Percentiles rank a stretch among this genome's conserved stretches.
Conservation (phyloP, 2,329 filamentous ascomycete genomes). For the Aspergillus udagawae region DNA sequence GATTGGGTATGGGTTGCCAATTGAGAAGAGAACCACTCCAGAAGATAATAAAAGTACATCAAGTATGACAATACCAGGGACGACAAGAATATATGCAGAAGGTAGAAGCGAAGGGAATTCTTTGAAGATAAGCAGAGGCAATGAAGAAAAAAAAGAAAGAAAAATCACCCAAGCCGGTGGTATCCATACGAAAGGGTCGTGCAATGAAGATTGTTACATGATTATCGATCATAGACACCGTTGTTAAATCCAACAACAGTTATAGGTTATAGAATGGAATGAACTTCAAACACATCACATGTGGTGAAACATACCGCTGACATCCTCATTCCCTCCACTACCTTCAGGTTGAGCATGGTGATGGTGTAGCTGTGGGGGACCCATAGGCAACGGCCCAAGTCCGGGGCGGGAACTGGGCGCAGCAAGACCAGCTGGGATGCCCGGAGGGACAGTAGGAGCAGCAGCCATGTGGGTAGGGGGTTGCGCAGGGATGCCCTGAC, state of each 20-base stretch:
- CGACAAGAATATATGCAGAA: constrained; percentile 3
- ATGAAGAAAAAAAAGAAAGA: constrained; percentile 1
- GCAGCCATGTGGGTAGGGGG: constrained; percentile 64
- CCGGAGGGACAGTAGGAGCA: constrained; percentile 55
- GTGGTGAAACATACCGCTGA: constrained; percentile 98
- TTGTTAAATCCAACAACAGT: not conserved
- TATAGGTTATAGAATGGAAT: constrained; percentile 3
- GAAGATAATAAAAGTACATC: constrained; percentile 9
- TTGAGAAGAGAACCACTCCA: constrained; percentile 6
- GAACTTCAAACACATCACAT: constrained; percentile 57
- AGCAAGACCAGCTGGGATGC: constrained; percentile 62
- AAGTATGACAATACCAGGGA: not conserved
- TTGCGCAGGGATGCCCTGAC: constrained; percentile 66
- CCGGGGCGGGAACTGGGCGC: constrained; percentile 28
- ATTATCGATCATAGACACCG: constrained; percentile 8
- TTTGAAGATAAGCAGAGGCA: not conserved
- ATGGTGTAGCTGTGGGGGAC: constrained; percentile 65
- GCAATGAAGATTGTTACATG: constrained; percentile 8
- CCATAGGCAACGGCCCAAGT: constrained; percentile 64
- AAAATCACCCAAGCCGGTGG: constrained; percentile 4
- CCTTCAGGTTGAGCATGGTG: constrained; percentile 69
- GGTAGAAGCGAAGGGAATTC: not conserved
- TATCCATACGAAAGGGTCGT: constrained; percentile 2
- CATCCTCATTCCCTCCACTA: constrained; percentile 58
- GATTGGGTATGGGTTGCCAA: constrained; percentile 21